Percentiles rank a stretch among this genome's conserved stretches.
phyloP scores from a whole-genome alignment of 2,329 filamentous ascomycete species.

The Rutstroemia sp. region DNA sequence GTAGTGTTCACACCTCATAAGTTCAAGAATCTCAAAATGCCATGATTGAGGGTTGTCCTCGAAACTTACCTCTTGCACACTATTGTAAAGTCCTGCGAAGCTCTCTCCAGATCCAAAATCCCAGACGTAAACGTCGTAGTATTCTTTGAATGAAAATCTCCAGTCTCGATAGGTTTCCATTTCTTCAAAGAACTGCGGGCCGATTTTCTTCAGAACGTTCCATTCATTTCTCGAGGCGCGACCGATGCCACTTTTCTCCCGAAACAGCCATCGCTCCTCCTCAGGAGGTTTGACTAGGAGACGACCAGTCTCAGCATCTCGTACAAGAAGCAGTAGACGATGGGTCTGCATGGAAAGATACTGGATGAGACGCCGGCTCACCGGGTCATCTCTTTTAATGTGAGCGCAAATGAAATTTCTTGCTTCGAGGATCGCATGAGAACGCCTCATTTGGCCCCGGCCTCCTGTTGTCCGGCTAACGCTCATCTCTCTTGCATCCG shows the following conservation, averaged over 20 bases:
- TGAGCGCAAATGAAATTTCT: slow-evolving; percentile 36
- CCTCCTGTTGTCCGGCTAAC: slow-evolving; percentile 29
- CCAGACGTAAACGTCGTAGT: slow-evolving; percentile 38
- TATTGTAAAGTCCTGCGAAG: slow-evolving; percentile 27
- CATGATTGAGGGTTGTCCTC: too few species aligned
- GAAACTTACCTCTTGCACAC: slow-evolving; percentile 26
- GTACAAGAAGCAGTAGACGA: slow-evolving; percentile 33
- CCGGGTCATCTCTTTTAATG: slow-evolving; percentile 35
- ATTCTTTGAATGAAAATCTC: slow-evolving; percentile 36
- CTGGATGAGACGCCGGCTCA: slow-evolving; percentile 36
- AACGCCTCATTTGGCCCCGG: slow-evolving; percentile 28
- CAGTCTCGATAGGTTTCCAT: slow-evolving; percentile 32
- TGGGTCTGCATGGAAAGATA: slow-evolving; percentile 35
- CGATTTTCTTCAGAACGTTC: slow-evolving; percentile 30
- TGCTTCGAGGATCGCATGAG: slow-evolving; percentile 30
- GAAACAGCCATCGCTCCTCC: slow-evolving; percentile 33
- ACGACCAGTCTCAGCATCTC: slow-evolving; percentile 34
- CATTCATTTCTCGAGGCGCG: slow-evolving; percentile 34
- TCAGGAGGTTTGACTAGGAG: slow-evolving; percentile 32
- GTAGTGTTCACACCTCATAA: too few species aligned
- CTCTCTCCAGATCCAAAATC: slow-evolving; percentile 30
- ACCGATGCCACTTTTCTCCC: slow-evolving; percentile 33
- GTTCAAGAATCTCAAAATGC: too few species aligned
- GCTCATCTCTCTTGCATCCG: slow-evolving; percentile 29
- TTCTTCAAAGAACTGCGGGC: slow-evolving; percentile 33